Conservation (phyloP, 495 filamentous ascomycete genomes). For the Patellaria atrata region DNA sequence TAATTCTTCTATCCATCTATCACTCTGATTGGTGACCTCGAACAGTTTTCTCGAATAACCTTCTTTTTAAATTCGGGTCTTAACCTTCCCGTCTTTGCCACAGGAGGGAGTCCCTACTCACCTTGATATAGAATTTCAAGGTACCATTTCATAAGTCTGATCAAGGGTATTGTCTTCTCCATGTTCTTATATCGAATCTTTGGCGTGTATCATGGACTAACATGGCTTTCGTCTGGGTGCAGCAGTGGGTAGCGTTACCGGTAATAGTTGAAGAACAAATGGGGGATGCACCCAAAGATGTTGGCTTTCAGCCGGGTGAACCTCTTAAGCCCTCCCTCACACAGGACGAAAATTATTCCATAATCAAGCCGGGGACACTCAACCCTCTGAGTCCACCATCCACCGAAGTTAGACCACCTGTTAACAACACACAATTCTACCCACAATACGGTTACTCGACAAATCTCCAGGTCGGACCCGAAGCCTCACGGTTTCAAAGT, state of each 20-base stretch:
- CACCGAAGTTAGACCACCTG: constrained; percentile 5
- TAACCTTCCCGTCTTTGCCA: constrained; percentile 16
- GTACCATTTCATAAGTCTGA: constrained; percentile 5
- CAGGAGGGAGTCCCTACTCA: constrained; percentile 5
- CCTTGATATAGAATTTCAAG: constrained; percentile 19
- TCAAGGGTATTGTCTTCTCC: background rate
- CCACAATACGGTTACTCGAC: constrained; percentile 20
- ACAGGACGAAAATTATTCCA: constrained; percentile 16
- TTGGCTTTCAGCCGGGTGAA: constrained; percentile 15
- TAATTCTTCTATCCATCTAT: constrained; percentile 2
- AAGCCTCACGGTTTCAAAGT: constrained; percentile 16
- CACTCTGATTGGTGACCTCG: constrained; percentile 15
- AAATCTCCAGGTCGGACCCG: constrained; percentile 11
- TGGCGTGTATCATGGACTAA: constrained; percentile 20
- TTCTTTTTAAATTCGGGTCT: constrained; percentile 13
- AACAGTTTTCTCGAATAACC: constrained; percentile 2
- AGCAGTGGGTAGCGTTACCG: constrained; percentile 32
- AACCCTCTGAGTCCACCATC: constrained; percentile 1
- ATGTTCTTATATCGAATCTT: constrained; percentile 5
- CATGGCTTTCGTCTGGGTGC: constrained; percentile 32
- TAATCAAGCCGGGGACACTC: background rate
- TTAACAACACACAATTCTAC: constrained; percentile 17
- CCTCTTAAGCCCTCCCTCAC: constrained; percentile 9
- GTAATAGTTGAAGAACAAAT: constrained; percentile 30
- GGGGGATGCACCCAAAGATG: constrained; percentile 21